Percentiles rank a stretch among this genome's conserved stretches.
Conservation (phyloP, 78 protist genomes). For the Capsaspora owczarzaki region DNA sequence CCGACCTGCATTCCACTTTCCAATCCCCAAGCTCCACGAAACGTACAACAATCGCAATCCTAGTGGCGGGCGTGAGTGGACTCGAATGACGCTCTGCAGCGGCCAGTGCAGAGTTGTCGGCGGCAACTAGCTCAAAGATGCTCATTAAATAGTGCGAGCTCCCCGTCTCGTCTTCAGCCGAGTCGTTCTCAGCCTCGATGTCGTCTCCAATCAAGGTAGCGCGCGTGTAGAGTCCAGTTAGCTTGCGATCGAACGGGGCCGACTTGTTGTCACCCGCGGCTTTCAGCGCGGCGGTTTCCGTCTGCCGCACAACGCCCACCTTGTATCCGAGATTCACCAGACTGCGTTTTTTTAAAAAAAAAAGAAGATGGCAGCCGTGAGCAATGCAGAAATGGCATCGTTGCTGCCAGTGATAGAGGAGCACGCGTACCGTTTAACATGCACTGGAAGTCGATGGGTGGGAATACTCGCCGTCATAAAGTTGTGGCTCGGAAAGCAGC, state of each 20-base stretch:
- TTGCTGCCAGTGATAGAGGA: neutral
- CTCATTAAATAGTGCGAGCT: too few relatives aligned
- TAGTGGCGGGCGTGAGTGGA: too few relatives aligned
- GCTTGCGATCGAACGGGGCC: constrained; percentile 47
- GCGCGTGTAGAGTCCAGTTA: constrained; percentile 53
- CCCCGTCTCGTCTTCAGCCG: too few relatives aligned
- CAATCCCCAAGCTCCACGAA: too few relatives aligned
- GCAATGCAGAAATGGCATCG: neutral
- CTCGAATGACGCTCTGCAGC: too few relatives aligned
- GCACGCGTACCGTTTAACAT: constrained; percentile 4
- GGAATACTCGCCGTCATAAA: constrained; percentile 26
- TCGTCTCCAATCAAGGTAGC: constrained; percentile 54
- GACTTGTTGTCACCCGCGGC: constrained; percentile 24
- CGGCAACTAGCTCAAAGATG: too few relatives aligned
- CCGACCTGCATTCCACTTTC: too few relatives aligned
- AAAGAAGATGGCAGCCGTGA: neutral
- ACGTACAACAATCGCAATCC: too few relatives aligned
- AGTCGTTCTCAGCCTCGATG: too few relatives aligned
- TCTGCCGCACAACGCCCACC: constrained; percentile 80
- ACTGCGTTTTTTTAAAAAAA: too few relatives aligned
- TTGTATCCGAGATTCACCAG: constrained; percentile 72
- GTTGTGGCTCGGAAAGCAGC: neutral
- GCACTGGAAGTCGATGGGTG: constrained; percentile 11
- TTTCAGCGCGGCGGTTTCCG: constrained; percentile 78
- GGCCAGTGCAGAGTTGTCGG: too few relatives aligned